Evolutionary conservation across 495 filamentous ascomycete genomes (phyloP).

Genomic region (Lasiosphaeriaceae sp.): DNA sequence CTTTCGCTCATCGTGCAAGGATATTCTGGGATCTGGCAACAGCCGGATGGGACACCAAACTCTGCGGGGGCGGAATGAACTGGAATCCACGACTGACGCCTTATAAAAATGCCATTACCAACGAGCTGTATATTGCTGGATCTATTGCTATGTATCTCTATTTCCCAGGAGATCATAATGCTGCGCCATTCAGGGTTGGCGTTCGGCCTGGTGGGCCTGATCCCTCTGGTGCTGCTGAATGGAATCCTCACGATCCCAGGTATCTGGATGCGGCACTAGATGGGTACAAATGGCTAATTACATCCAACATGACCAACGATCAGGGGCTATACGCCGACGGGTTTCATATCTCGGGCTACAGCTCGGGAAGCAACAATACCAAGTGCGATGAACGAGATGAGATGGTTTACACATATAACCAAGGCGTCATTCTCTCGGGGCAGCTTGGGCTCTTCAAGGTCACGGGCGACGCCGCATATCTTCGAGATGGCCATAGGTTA

Average conservation of each 20-base stretch:
- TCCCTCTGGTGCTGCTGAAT: constrained; percentile 4
- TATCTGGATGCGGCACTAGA: constrained; percentile 69
- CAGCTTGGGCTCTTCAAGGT: constrained; percentile 73
- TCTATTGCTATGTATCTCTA: constrained; percentile 88
- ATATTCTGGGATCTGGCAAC: constrained; percentile 84
- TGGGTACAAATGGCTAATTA: constrained; percentile 76
- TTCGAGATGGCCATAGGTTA: constrained; percentile 74
- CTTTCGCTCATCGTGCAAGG: constrained; percentile 82
- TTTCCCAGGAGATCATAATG: constrained; percentile 74
- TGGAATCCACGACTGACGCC: constrained; percentile 82
- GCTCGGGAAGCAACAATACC: constrained; percentile 44
- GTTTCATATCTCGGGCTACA: constrained; percentile 77
- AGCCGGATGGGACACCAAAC: constrained; percentile 72
- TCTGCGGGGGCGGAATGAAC: constrained; percentile 88
- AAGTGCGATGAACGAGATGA: constrained; percentile 77
- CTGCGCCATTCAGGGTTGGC: constrained; percentile 56
- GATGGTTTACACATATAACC: constrained; percentile 95
- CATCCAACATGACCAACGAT: constrained; percentile 75
- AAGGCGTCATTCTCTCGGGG: constrained; percentile 87
- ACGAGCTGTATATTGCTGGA: constrained; percentile 82
- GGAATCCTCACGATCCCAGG: constrained; percentile 53
- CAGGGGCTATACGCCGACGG: constrained; percentile 84
- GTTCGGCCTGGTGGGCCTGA: background rate
- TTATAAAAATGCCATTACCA: constrained; percentile 98
- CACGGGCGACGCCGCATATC: constrained; percentile 62